These are phyloP conservation scores for Hypoxylon crocopeplum DNA, from an alignment of 495 filamentous ascomycete genomes.

Conservation along the genomic window DNA sequence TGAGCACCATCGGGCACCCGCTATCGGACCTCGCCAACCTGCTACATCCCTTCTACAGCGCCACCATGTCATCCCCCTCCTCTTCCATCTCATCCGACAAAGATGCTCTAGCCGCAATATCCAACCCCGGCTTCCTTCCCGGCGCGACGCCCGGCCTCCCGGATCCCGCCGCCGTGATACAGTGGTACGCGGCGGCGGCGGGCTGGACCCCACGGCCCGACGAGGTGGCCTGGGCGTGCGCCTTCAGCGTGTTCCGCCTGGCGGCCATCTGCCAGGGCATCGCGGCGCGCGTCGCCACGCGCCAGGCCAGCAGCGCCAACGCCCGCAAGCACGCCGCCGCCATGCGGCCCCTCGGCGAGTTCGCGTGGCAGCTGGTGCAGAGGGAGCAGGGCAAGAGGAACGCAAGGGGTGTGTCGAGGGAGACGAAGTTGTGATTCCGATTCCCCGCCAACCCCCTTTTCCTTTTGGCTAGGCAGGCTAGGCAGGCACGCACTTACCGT, in stretches of 20 bases:
- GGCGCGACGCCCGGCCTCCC: slow-evolving; percentile 77
- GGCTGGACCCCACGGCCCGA: slow-evolving; percentile 70
- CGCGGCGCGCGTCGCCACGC: slow-evolving; percentile 78
- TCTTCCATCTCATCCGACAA: slow-evolving; percentile 35
- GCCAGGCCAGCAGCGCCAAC: slow-evolving; percentile 89
- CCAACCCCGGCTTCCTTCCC: slow-evolving; percentile 63
- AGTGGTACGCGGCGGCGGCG: slow-evolving; percentile 78
- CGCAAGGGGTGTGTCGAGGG: not conserved
- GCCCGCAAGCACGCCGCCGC: slow-evolving; percentile 73
- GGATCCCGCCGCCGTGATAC: slow-evolving; percentile 67
- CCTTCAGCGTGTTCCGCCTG: slow-evolving; percentile 65
- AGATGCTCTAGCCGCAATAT: slow-evolving; percentile 36
- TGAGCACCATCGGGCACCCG: slow-evolving; percentile 95
- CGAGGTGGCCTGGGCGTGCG: slow-evolving; percentile 73
- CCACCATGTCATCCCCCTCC: slow-evolving; percentile 37
- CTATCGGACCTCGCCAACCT: slow-evolving; percentile 86
- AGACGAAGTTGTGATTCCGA: slow-evolving; percentile 23
- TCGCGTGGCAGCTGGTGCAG: slow-evolving; percentile 71
- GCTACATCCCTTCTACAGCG: slow-evolving; percentile 69
- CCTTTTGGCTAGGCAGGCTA: too few species aligned
- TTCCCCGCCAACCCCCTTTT: too few species aligned
- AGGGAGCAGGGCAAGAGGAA: slow-evolving; percentile 28
- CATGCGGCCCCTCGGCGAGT: slow-evolving; percentile 71
- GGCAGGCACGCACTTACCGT: too few species aligned
- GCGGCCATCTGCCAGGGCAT: slow-evolving; percentile 94